Base-by-base conservation (phyloP, 2,329 filamentous ascomycete genomes). In the Penicillium rolfsii region DNA sequence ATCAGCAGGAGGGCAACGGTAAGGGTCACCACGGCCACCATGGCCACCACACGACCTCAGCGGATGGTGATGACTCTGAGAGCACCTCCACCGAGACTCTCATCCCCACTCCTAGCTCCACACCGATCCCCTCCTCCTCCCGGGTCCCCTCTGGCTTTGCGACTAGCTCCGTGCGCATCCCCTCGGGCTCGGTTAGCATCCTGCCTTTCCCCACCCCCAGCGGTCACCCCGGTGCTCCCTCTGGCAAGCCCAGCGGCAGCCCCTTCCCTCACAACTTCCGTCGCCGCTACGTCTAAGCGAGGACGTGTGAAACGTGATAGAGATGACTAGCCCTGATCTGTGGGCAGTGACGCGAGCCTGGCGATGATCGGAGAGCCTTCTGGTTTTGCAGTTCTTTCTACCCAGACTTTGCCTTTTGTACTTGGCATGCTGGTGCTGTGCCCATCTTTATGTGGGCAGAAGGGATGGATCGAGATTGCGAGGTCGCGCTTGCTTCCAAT, bases 151-250 rank as follows among this genome's bases (percentile, higher is more conserved):
- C 70, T 53, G 71, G 74, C 46, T 76, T 76, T 65, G 60, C 67
- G 56, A 76, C 74, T 56, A 74, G 72, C 58, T 66, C 67, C 6
- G 24, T 30, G 26, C 57, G 52, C 36, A 55, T 58, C 45, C 60
- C 69, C 59, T 71, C 70, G 56, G 70, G 74, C 46, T 76, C 75
- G 63, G 60, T 66, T 50, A 64, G 65, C 40, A 35, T 28, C n/a
- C n/a, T 52, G 14, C 62, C 61, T 40, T 62, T 59, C n/a, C 43
- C 43, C 30, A 36, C 52, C 24, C 12, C 52, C 40, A 30, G 49
- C 33, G 40, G 57, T n/a, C 46, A 46, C 36, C 58, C 61, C 33
- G 59, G 59, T 49, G 52, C 43, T 41, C 57, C 64, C 36, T 59
- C 55, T 8, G 67, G 72, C 38, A 71, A 73, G 66, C 61, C 68